Base-by-base conservation (phyloP, 192 early-diverging fungal genomes). In the Coemansia umbellata region DNA sequence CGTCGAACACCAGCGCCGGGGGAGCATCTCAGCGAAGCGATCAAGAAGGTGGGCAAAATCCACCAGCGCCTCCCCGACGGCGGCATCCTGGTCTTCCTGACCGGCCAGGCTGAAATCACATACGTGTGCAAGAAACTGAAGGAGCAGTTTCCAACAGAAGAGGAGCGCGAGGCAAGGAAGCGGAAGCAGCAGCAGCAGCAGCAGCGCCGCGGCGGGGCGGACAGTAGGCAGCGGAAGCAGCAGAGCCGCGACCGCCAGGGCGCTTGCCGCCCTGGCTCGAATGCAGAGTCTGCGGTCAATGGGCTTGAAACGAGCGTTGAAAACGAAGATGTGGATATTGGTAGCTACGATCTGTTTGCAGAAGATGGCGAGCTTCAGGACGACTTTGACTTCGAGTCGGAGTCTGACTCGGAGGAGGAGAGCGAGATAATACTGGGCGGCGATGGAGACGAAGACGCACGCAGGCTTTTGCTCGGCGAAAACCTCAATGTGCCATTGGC, bases 41-140 rank as follows among this genome's bases (percentile, higher is more conserved):
- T 82, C 61, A 90, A 90, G 50, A 99, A 99, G 69, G 83, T 95
- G 4, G 73, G 77, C 63, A 97, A 97, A 68, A 96, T 99, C 49
- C 97, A 99, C 77, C 81, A 79, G 17, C 80, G 85, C 5, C 80
- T 99, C n/a, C 95, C 97, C 2, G 82, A 72, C 26, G 97, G 95
- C 45, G 95, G 89, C 2, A 94, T 99, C 26, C 79, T 99, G 21
- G 84, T 99, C 21, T 99, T 99, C 65, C 58, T 97, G 59, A 92
- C 94, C 11, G 95, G 97, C 22, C 94, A 98, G 61, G 85, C 87
- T 24, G 97, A 99, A 69, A 93, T 99, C 30, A 84, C 79, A 18
- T 77, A 82, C 1, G 61, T 94, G 11, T 89, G 88, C 45, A 84
- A 83, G 47, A 80, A 84, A 60, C 78, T 99, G 7, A 81, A 84